These are phyloP conservation scores for Berberis vulgaris DNA, from an alignment of 164 flowering plant species.

Conservation along the genomic window DNA sequence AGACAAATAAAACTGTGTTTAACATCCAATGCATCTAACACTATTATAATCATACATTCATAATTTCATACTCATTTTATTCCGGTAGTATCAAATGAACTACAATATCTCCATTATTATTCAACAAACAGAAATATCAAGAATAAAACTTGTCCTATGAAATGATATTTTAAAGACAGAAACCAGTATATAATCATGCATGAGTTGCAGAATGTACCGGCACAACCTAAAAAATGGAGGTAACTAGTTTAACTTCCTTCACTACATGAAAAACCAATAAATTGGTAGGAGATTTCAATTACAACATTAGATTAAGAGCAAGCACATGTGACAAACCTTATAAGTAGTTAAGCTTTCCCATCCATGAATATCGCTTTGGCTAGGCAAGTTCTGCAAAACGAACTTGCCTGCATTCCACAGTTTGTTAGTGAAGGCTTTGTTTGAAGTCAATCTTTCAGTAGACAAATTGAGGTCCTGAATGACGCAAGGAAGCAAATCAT, in stretches of 20 bases:
- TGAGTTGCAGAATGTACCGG: too few species aligned
- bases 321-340: slow-evolving; percentile 38
- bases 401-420: slow-evolving; percentile 99
- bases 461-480: slow-evolving; percentile 90
- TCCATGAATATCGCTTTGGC: slow-evolving; percentile 43
- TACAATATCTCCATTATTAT: neutral
- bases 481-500: slow-evolving; percentile 1
- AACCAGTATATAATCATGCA: too few species aligned
- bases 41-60: neutral
- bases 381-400: slow-evolving; percentile 78
- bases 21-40: neutral
- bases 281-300: neutral
- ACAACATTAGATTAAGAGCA: neutral
- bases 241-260: neutral
- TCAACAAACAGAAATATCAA: too few species aligned
- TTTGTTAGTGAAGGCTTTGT: slow-evolving; percentile 94
- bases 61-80: neutral
- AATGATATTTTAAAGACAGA: too few species aligned
- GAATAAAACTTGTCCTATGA: too few species aligned
- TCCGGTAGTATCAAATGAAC: neutral
- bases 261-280: neutral
- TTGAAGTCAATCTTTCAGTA: slow-evolving; percentile 78
- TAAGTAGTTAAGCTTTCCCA: slow-evolving; percentile 49
- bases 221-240: too few species aligned
- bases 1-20: slow-evolving; percentile 3